Evolutionary conservation across 208 protist genomes (phyloP).

Genomic region (Angomonas desouzai): DNA sequence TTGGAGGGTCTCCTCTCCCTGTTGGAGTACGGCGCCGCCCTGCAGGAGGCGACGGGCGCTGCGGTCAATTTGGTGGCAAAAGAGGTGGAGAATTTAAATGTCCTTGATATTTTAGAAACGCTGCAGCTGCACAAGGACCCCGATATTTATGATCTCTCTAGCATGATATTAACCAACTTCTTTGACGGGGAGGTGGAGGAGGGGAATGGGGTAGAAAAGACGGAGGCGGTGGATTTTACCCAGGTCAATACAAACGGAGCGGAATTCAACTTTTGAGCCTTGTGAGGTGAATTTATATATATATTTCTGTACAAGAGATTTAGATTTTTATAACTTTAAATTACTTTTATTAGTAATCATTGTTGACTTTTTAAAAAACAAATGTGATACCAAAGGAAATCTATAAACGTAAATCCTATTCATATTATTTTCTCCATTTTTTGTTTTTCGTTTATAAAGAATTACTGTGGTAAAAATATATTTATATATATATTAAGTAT

Average conservation of each 20-base stretch:
- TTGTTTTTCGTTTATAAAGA: too few species aligned
- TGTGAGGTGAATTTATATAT: constrained; percentile 12
- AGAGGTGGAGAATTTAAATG: constrained; percentile 90
- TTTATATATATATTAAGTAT: too few species aligned
- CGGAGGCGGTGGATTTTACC: constrained; percentile 13
- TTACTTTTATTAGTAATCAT: too few species aligned
- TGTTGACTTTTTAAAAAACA: too few species aligned
- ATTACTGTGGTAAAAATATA: too few species aligned
- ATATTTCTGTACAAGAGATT: too few species aligned
- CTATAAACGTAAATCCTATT: too few species aligned
- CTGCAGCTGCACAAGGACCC: constrained; percentile 92
- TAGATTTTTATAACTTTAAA: too few species aligned
- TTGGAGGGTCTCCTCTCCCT: constrained; percentile 97
- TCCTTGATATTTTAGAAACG: constrained; percentile 92
- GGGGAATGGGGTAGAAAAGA: constrained; percentile 12
- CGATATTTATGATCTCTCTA: constrained; percentile 94
- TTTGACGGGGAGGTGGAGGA: constrained; percentile 72
- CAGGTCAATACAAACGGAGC: background rate
- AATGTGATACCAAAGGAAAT: too few species aligned
- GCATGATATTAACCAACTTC: constrained; percentile 91
- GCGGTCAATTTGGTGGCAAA: constrained; percentile 66
- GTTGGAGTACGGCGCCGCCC: constrained; percentile 76
- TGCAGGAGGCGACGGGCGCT: constrained; percentile 25
- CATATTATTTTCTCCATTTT: too few species aligned
- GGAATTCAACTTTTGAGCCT: background rate